Evolutionary conservation across 1,139 yeast species (phyloP), one percentile per base, ranked within the genome.

Genomic region (Geotrichum carabidarum): DNA sequence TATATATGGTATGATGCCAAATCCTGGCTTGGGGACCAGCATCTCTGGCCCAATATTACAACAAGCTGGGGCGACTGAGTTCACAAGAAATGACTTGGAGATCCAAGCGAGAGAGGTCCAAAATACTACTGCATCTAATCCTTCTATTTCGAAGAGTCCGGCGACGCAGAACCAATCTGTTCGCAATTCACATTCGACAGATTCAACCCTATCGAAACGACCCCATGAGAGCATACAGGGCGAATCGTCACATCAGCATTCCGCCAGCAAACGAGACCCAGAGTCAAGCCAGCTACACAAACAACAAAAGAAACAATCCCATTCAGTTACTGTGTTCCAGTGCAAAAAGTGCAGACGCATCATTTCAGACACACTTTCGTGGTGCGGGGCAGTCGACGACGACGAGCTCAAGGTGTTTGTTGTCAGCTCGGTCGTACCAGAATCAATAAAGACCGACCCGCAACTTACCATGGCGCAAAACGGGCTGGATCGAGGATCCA

Each of bases 291-390:
- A 37, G 6, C 40, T n/a, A 11, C 17, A 35, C 11, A 30, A 32
- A 5, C 14, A 31, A 17, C 34, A n/a, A 11, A 42, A 42, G 11
- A 37, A 34, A 7, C 14, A 18, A 15, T 14, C 35, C 9, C 46
- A 43, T 11, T 31, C 36, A 12, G 43, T 49, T 2, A 51, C 46
- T 9, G 53, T 53, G 7, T 52, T 55, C 30, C 58, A 55, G 34
- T 55, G 58, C 34, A 46, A 48, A 34, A 37, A 44, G 27, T 55
- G 58, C 41, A 30, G 18, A 12, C 47, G 37, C 14, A 52, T 55
- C 15, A 44, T 55, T 1, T 52, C 54, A 8, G 56, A 55, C 34
- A 49, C 55, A 0, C 35, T 40, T 22, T 41, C 54, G 2, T 55
- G 52, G 53, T 22, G 36, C 9, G 56, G 48, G 3, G 58, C 54